phyloP scores from a whole-genome alignment of 2,329 filamentous ascomycete genomes.

The Clarireedia hainanense region DNA sequence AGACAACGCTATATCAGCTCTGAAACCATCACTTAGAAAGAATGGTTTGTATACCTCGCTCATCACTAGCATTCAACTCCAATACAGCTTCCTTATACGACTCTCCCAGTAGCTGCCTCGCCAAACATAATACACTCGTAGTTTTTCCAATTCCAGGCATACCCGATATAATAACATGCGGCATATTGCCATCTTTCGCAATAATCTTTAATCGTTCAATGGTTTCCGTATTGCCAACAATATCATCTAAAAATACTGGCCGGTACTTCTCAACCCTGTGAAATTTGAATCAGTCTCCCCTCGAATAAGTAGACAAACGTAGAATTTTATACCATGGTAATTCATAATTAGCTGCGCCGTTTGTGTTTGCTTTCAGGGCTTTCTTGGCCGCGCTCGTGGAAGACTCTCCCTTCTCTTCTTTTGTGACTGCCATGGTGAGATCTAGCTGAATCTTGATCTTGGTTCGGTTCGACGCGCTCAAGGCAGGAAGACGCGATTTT shows the following conservation, averaged over 20 bases:
- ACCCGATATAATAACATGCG: slow-evolving; percentile 97
- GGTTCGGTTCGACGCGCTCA: slow-evolving; percentile 16
- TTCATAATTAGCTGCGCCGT: slow-evolving; percentile 55
- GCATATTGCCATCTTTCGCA: slow-evolving; percentile 98
- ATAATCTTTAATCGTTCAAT: slow-evolving; percentile 97
- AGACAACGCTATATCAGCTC: neutral
- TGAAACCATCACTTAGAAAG: too few species aligned
- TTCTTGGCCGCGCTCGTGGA: slow-evolving; percentile 50
- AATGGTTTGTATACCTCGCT: slow-evolving; percentile 53
- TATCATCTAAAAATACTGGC: slow-evolving; percentile 88
- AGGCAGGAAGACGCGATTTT: slow-evolving; percentile 13
- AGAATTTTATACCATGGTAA: slow-evolving; percentile 58
- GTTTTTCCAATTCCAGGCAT: slow-evolving; percentile 99
- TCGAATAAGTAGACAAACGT: neutral
- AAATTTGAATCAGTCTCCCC: neutral
- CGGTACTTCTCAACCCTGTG: slow-evolving; percentile 96
- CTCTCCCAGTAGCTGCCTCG: slow-evolving; percentile 82
- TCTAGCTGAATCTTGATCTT: neutral
- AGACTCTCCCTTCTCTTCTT: slow-evolving; percentile 45
- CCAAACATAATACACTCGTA: slow-evolving; percentile 87
- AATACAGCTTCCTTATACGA: slow-evolving; percentile 96
- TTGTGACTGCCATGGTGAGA: slow-evolving; percentile 21
- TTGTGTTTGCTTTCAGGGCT: slow-evolving; percentile 42
- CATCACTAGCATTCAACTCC: slow-evolving; percentile 93
- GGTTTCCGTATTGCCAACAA: slow-evolving; percentile 96